Evolutionary conservation across 225 moss, liverwort and hornwort genomes (phyloP).

Genomic region (Ulota crispa): DNA sequence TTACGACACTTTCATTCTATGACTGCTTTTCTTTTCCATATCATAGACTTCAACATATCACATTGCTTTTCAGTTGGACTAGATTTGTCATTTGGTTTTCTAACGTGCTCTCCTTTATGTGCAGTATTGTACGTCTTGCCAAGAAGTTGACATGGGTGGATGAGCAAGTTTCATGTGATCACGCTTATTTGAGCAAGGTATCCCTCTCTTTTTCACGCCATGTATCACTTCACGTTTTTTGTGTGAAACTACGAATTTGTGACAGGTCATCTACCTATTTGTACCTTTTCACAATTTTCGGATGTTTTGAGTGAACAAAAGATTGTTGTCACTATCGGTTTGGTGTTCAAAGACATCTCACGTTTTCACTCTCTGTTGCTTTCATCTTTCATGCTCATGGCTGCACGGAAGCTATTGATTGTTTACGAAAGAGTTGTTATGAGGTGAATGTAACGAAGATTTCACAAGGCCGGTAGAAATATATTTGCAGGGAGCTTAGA

Average conservation of each 20-base stretch:
- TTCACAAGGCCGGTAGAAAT: background rate
- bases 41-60: background rate
- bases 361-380: background rate
- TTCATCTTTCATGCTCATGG: constrained; percentile 6
- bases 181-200: constrained; percentile 98
- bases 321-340: background rate
- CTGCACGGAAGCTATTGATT: background rate
- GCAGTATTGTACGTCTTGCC: constrained; percentile 85
- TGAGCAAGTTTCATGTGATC: constrained; percentile 97
- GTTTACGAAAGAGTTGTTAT: background rate
- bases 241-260: constrained; percentile 2
- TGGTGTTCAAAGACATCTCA: background rate
- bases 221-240: background rate
- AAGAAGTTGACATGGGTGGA: constrained; percentile 92
- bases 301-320: constrained; percentile 7
- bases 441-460: background rate
- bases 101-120: constrained; percentile 23
- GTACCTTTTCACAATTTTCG: background rate
- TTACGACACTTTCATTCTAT: background rate
- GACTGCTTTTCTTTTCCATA: background rate
- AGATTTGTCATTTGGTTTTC: background rate
- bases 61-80: background rate
- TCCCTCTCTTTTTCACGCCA: background rate
- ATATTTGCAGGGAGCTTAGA: background rate
- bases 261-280: background rate